Evolutionary conservation across 2,329 filamentous ascomycete genomes (phyloP).

Genomic region (Trichoderma sp.): DNA sequence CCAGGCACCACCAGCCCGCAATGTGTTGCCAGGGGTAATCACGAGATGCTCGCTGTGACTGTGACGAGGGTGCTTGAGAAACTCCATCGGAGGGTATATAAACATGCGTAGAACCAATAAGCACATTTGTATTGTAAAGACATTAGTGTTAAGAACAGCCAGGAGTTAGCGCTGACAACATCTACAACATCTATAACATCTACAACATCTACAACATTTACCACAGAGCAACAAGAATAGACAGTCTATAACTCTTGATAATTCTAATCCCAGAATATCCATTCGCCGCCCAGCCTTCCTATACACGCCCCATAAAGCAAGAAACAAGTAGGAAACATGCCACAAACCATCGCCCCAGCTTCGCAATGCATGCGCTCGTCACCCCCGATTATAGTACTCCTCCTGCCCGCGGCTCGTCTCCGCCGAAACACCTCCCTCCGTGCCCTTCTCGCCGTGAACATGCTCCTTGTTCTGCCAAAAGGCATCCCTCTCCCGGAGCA

Average conservation of each 20-base stretch:
- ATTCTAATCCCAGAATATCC: too few species aligned
- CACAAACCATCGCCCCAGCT: background rate
- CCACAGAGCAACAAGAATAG: too few species aligned
- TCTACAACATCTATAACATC: too few species aligned
- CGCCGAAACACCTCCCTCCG: constrained; percentile 42
- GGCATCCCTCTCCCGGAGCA: constrained; percentile 73
- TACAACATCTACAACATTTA: too few species aligned
- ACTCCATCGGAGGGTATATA: too few species aligned
- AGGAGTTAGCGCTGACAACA: too few species aligned
- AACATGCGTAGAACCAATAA: too few species aligned
- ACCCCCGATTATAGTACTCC: constrained; percentile 50
- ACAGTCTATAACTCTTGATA: too few species aligned
- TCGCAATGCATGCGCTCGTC: background rate
- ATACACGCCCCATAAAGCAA: background rate
- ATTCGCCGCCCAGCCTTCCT: too few species aligned
- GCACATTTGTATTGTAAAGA: too few species aligned
- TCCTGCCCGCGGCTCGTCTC: constrained; percentile 48
- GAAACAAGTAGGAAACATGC: background rate
- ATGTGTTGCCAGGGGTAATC: constrained; percentile 24
- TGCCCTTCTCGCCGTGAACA: constrained; percentile 50
- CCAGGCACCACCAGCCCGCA: background rate
- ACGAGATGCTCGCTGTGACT: background rate
- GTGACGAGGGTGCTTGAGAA: background rate
- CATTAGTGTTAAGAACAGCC: too few species aligned
- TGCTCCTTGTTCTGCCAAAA: constrained; percentile 66